Evolutionary conservation across 2,329 filamentous ascomycete species (phyloP), one percentile per base, ranked within the genome.

Genomic region (Torrubiella hemipterigena): DNA sequence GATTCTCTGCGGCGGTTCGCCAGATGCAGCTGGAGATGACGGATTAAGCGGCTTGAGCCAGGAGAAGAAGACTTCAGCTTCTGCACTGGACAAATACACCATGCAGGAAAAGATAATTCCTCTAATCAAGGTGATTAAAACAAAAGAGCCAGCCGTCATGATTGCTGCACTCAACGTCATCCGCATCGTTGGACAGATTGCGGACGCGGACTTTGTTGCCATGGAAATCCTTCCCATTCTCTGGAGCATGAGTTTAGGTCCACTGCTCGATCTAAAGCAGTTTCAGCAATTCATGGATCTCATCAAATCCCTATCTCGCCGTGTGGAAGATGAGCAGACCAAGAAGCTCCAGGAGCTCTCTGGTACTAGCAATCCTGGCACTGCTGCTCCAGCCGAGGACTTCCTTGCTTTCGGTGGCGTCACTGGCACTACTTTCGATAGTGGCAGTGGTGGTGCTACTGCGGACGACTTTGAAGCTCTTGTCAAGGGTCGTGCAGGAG

Each of bases 31-130:
- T 2, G 54, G 58, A 2, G 60, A 61, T 24, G 84, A 91, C 50
- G 87, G 84, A 5, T 65, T 95, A 3, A 79, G 84, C 41, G 86
- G 85, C 1, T 63, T 87, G 49, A 47, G 59, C 25, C 55, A 69
- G 41, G 62, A 70, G 30, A 68, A 72, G 35, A 77, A 78, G 48
- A 61, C 68, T 3, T 71, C 69, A 4, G 81, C 73, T 1, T 80
- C 80, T 1, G 87, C 89, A 4, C 63, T 98, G 17, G 91, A 98
- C 60, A 96, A 96, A 54, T 96, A 91, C 49, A 96, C 91, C 0
- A 89, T 98, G 60, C 91, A 98, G 52, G 91, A 98, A 51, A 96
- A 95, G 61, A 82, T 98, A 20, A 73, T 96, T 0, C 91, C 91
- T 1, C 61, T 96, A 5, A 67, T 98, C 38, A 86, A 83, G 48